phyloP scores from a whole-genome alignment of 352 stramenopile species.

The Phytopythium chamaehyphon region DNA sequence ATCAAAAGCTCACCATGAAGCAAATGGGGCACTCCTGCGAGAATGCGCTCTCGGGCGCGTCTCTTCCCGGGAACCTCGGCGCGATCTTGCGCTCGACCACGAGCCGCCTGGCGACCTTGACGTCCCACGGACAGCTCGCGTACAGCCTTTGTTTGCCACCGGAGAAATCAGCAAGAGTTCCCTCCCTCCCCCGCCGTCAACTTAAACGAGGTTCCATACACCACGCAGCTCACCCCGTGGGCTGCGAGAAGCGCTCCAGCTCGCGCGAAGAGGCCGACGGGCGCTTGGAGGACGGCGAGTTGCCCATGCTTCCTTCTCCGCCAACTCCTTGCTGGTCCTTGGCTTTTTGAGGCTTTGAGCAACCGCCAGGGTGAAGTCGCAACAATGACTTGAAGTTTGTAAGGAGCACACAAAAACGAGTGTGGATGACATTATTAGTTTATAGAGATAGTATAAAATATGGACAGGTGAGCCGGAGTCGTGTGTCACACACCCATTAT shows the following conservation, averaged over 20 bases:
- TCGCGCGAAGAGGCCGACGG: conserved; percentile 38
- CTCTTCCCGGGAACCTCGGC: conserved; percentile 60
- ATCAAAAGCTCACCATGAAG: conserved; percentile 70
- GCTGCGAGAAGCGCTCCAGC: conserved; percentile 62
- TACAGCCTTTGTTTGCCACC: conserved; percentile 43
- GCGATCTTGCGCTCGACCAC: conserved; percentile 74
- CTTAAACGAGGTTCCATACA: not conserved
- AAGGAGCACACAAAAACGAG: no score
- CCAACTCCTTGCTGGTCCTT: no score
- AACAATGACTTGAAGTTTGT: no score
- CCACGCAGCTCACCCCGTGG: conserved; percentile 39
- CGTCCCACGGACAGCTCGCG: conserved; percentile 69
- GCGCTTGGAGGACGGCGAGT: conserved; percentile 52
- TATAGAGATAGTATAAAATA: no score
- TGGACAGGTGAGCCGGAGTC: no score
- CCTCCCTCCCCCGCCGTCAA: not conserved
- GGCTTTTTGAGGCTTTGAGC: no score
- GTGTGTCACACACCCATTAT: no score
- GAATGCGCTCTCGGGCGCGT: conserved; percentile 57
- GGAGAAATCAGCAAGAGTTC: not conserved
- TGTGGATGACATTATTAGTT: no score
- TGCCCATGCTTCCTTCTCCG: conserved; percentile 46
- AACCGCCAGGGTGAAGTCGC: no score
- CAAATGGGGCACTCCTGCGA: conserved; percentile 81
- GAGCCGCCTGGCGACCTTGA: conserved; percentile 53